phyloP scores from a whole-genome alignment of 1,284 basidiomycete species.

The Schizophyllum amplum region DNA sequence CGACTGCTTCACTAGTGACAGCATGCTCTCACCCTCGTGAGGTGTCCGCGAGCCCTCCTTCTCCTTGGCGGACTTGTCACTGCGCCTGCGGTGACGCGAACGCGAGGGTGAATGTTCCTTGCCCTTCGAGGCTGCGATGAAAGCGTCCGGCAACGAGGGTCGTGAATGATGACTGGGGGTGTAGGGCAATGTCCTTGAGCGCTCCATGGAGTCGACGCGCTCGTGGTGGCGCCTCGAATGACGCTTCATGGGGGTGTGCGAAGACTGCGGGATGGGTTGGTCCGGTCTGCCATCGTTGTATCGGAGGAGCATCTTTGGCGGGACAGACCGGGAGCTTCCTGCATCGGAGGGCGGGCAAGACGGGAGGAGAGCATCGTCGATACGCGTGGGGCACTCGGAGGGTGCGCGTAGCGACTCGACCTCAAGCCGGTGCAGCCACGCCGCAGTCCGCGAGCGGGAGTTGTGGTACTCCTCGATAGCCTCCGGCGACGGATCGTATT shows the following conservation, averaged over 20 bases:
- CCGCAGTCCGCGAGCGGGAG: conserved; percentile 48
- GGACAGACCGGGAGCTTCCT: conserved; percentile 55
- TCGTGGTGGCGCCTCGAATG: conserved; percentile 18
- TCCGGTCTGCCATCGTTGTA: conserved; percentile 57
- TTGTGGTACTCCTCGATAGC: conserved; percentile 47
- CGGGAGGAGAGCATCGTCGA: conserved; percentile 36
- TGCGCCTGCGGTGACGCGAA: background rate
- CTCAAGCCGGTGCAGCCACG: conserved; percentile 48
- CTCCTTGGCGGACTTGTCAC: background rate
- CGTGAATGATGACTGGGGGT: background rate
- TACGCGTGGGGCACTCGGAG: conserved; percentile 46
- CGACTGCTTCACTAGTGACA: conserved; percentile 19
- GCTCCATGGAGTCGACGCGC: conserved; percentile 11
- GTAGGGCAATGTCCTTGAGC: conserved; percentile 14
- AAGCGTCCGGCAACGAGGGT: background rate
- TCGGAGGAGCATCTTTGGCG: conserved; percentile 62
- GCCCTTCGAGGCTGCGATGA: background rate
- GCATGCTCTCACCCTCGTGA: background rate
- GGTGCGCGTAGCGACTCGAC: conserved; percentile 42
- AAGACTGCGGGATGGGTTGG: conserved; percentile 42
- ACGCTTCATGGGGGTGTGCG: background rate
- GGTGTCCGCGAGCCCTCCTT: background rate
- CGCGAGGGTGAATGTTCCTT: background rate
- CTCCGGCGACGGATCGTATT: conserved; percentile 53
- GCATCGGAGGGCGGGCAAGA: conserved; percentile 47